Evolutionary conservation across 2,329 filamentous ascomycete species (phyloP), one percentile per base, ranked within the genome.

Genomic region (Alternaria triticimaculans): DNA sequence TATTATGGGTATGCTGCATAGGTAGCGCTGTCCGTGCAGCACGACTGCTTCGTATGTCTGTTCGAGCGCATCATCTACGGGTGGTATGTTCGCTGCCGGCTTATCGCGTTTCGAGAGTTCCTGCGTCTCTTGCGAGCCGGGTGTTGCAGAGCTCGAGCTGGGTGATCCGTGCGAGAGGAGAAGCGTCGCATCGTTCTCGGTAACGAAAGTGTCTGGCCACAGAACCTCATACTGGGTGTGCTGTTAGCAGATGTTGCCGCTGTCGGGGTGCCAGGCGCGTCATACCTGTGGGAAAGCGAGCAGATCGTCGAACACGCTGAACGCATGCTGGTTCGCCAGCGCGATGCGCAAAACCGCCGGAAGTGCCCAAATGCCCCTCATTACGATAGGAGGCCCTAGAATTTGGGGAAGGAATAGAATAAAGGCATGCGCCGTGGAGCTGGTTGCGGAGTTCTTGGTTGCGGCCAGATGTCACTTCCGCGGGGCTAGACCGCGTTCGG

Each of bases 291-390:
- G 94, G 80, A 91, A 93, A 18, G 93, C 93, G 60, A 97, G 86
- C 55, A 97, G 80, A 78, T 97, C 94, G 76, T 97, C 93, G 74
- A 96, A 90, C 60, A 97, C 92, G 82, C 90, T 97, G 83, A 97
- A 97, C 20, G 85, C 81, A 69, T 86, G 85, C 72, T 87, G 85
- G 72, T 80, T 86, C 50, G 85, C 86, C 62, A 85, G 78, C 58
- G 81, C 82, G 53, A 84, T 75, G 63, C 82, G 82, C 67, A 85
- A 66, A 20, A 85, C 70, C 3, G 82, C 82, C 20, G 83, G 82
- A 23, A 85, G 76, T 10, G 83, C 83, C 79, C 83, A 82, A 70
- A 85, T 81, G 64, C 81, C 78, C 73, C 75, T 83, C 83, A 85
- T 69, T 21, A 53, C 45, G 20, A 28, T 3, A 51, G 11, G 14